Evolutionary conservation across 2,329 filamentous ascomycete species (phyloP).

Genomic region (Microcera coccophila): DNA sequence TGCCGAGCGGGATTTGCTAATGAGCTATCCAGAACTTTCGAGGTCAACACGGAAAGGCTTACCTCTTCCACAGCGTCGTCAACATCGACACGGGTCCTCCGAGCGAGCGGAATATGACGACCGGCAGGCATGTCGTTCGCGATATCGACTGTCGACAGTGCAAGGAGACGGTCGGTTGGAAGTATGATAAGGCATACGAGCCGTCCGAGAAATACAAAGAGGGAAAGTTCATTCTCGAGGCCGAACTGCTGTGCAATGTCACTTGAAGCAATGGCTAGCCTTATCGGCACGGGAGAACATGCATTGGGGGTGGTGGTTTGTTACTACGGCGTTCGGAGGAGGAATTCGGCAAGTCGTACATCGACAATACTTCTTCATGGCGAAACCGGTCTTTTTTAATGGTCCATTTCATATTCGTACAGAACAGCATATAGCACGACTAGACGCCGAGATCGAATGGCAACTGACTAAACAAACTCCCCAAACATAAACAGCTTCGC

Average conservation of each 20-base stretch:
- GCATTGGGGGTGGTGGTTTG: no score
- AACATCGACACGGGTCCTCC: conserved; percentile 81
- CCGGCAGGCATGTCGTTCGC: conserved; percentile 86
- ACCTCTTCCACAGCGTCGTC: conserved; percentile 90
- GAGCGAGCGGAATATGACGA: conserved; percentile 97
- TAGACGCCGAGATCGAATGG: no score
- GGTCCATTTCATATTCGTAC: no score
- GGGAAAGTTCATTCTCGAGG: conserved; percentile 95
- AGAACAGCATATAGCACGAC: no score
- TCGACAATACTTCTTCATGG: no score
- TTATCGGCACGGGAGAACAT: no score
- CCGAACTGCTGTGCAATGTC: conserved; percentile 81
- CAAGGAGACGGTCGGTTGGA: conserved; percentile 92
- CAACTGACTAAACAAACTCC: no score
- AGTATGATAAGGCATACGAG: conserved; percentile 97
- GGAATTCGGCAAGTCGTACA: no score
- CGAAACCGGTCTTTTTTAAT: no score
- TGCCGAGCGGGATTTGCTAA: conserved; percentile 4
- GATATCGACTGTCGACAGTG: conserved; percentile 92
- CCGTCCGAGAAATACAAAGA: conserved; percentile 95
- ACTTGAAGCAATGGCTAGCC: conserved; percentile 42
- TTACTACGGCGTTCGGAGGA: no score
- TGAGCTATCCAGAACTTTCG: conserved; percentile 74
- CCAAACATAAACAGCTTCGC: no score
- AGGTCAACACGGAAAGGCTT: conserved; percentile 96